Evolutionary conservation across 2,329 filamentous ascomycete species (phyloP).

Genomic region (Parascedosporium putredinis): DNA sequence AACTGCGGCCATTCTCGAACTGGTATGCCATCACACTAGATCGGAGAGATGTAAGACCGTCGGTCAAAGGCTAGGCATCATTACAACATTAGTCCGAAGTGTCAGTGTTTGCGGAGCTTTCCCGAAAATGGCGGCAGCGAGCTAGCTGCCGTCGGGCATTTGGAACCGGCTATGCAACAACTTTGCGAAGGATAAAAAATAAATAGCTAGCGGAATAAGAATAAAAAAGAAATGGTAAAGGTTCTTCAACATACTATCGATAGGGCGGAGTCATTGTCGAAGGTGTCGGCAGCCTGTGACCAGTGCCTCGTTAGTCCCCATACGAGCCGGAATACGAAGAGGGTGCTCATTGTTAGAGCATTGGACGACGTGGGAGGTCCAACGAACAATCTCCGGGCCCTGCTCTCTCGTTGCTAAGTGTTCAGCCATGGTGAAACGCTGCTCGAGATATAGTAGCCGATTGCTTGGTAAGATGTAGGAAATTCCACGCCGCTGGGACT

Average conservation of each 20-base stretch:
- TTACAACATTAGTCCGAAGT: background rate
- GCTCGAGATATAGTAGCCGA: background rate
- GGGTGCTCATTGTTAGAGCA: background rate
- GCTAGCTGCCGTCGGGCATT: background rate
- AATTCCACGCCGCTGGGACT: background rate
- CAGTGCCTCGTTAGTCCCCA: background rate
- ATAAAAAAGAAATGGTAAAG: background rate
- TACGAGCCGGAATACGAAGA: background rate
- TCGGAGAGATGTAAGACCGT: constrained; percentile 11
- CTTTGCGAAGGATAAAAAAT: background rate
- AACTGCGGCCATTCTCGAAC: constrained; percentile 17
- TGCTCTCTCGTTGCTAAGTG: background rate
- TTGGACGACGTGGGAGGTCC: background rate
- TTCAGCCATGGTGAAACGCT: background rate
- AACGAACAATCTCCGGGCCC: background rate
- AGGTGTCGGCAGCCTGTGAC: background rate
- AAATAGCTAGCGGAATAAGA: background rate
- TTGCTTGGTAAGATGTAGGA: background rate
- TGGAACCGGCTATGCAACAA: background rate
- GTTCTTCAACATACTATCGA: background rate
- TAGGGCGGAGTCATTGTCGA: background rate
- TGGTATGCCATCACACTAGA: constrained; percentile 15
- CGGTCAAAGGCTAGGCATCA: background rate
- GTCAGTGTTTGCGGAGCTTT: background rate
- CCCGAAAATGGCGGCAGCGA: background rate